A percentile compares a stretch with the other conserved stretches of the same genome.
phyloP scores from a whole-genome alignment of 2,329 filamentous ascomycete species.

The Claviceps citrina region DNA sequence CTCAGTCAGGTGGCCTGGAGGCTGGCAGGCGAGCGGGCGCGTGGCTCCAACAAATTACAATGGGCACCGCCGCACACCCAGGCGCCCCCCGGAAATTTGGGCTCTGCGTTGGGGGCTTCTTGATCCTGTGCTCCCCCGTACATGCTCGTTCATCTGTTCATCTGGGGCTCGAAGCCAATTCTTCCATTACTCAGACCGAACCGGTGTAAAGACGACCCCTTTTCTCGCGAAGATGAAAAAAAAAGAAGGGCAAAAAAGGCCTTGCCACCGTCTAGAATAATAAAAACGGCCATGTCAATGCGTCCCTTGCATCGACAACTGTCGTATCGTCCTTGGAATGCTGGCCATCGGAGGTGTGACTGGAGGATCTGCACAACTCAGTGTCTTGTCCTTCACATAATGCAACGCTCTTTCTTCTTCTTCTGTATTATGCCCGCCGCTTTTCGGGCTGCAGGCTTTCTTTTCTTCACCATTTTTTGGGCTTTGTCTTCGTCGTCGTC shows the following conservation, averaged over 20 bases:
- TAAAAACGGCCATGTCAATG: not conserved
- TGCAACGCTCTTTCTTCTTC: too few relatives aligned
- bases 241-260: too few relatives aligned
- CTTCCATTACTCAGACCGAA: not conserved
- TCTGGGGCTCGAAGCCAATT: not conserved
- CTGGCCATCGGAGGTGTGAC: not conserved
- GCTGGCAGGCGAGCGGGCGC: too few relatives aligned
- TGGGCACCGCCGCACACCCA: not conserved
- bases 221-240: too few relatives aligned
- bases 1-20: not conserved
- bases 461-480: not conserved
- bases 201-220: not conserved
- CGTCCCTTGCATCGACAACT: not conserved
- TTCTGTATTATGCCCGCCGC: too few relatives aligned
- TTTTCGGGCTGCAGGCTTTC: not conserved
- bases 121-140: not conserved
- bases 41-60: too few relatives aligned
- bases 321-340: not conserved
- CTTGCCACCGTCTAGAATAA: not conserved
- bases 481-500: not conserved
- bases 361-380: not conserved
- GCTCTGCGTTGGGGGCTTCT: not conserved
- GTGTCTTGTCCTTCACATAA: too few relatives aligned
- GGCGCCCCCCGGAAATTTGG: not conserved
- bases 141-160: not conserved